Evolutionary conservation across 163 green algal genomes (phyloP), one percentile per base, ranked within the genome.

Genomic region (Chloroidium sp.): DNA sequence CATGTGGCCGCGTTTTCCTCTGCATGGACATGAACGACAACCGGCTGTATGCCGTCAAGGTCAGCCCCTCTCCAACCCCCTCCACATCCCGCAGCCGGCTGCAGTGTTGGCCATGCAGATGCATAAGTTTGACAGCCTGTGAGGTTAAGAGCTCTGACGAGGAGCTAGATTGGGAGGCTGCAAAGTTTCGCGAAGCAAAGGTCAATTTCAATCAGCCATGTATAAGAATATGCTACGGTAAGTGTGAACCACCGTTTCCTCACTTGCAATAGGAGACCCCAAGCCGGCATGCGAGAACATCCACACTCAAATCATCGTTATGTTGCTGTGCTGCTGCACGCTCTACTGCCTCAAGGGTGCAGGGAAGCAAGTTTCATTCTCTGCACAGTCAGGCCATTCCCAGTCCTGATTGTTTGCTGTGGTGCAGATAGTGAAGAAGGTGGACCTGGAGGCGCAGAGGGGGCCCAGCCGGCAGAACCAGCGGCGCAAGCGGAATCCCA

Each of bases 21-120:
- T 95, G 89, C 87, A 88, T 97, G 79, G 91, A 95, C 82, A 90
- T 91, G 1, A 79, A 88, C 0, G 90, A 94, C 82, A 88, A 90
- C 59, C 83, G 83, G 1, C 86, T 97, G 62, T 96, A 95, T 82
- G 93, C 93, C 2, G 91, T 97, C 81, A 97, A 97, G 90, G 90
- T 93, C 61, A 1, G 83, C 12, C 4, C 10, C 36, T 36, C 36
- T 36, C 36, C 36, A 36, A 36, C 36, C 36, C 36, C 36, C 36
- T 36, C 36, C 36, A 36, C 36, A 36, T 36, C 36, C 36, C 36
- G 36, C 36, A 36, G 36, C 36, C 36, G 36, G 36, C 36, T 36
- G 36, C 36, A 36, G 36, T 36, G 36, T 36, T 36, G 36, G 36
- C 36, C 36, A 36, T 36, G 36, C 36, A 36, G 36, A 36, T 36